Base-by-base conservation (phyloP, 1,139 yeast genomes). In the Pneumocystis sp. region DNA sequence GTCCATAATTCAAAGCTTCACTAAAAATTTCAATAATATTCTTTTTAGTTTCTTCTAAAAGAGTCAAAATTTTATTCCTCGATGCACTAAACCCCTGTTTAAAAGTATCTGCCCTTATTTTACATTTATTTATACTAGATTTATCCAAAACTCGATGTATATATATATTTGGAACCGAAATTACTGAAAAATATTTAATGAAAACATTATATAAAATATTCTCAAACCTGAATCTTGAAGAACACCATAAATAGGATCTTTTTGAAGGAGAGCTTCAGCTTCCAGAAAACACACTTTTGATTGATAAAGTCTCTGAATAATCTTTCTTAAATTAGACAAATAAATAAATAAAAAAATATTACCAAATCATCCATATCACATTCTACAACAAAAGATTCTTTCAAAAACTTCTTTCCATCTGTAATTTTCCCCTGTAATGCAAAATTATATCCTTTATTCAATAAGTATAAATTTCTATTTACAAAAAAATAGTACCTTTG, bases 341-440 rank as follows among this genome's bases (percentile, higher is more conserved):
- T 25, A 50, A 25, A 25, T 25, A 50, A 50, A 25, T 17, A 50
- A 21, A 10, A 1, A 50, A 37, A 25, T 29, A 25, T 21, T 50
- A 50, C 57, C 17, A 50, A 50, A 50, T 50, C 57, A 50, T 50
- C 57, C 57, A 50, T 50, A 50, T 50, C 57, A 50, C n/a, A 50
- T 25, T 50, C 57, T 25, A 50, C 29, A 50, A 25, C 7, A 25
- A 50, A 21, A 25, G 57, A 50, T 50, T 50, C 57, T 50, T 50
- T 50, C 31, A 50, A 25, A 50, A 50, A 50, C 31, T 50, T 50
- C 7, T 50, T 50, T 50, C 57, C 57, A 50, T 50, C 57, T 25
- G 29, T 25, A 25, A 50, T 50, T 50, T 25, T 50, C 8, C 57
- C 57, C 7, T 50, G 57, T 25, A 50, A 50, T 50, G 57, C 57